These are phyloP conservation scores for Russula earlei DNA, from an alignment of 768 basidiomycete genomes.

Conservation along the genomic window DNA sequence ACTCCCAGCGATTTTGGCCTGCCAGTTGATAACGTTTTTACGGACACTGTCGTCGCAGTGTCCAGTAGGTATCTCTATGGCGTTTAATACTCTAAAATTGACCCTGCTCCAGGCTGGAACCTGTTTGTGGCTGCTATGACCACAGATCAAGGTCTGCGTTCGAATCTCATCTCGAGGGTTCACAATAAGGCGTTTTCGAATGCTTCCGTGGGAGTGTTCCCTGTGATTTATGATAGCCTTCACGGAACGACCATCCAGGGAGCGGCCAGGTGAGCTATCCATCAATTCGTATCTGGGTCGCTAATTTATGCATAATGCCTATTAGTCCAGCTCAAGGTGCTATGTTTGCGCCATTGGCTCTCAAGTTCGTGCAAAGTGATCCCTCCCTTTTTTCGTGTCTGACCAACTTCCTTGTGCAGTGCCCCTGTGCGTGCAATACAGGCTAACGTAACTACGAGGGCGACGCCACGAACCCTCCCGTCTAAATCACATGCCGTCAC, in stretches of 20 bases:
- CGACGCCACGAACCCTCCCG: no score
- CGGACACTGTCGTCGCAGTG: neutral
- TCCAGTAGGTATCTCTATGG: neutral
- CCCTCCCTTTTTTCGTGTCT: no score
- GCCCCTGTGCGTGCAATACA: no score
- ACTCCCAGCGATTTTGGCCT: constrained; percentile 1
- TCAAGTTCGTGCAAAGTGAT: no score
- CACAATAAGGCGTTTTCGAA: no score
- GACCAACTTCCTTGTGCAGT: no score
- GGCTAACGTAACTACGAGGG: no score
- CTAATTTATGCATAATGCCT: neutral
- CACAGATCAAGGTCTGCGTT: neutral
- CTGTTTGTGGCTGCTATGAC: constrained; percentile 10
- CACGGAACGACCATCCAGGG: neutral
- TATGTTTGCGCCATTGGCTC: constrained; percentile 21
- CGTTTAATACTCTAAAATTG: neutral
- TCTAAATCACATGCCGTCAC: no score
- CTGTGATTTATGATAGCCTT: neutral
- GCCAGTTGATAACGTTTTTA: neutral
- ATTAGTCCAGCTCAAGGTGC: constrained; percentile 21
- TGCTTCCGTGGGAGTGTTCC: neutral
- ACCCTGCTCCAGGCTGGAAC: constrained; percentile 1
- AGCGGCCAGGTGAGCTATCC: no score
- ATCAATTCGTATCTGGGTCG: neutral
- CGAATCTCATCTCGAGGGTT: constrained; percentile 4